A percentile compares a stretch with the other conserved stretches of the same genome.
These are phyloP conservation scores for Mesembryanthemum crystallinum DNA, from an alignment of 148 eudicot genomes.

Conservation along the genomic window DNA sequence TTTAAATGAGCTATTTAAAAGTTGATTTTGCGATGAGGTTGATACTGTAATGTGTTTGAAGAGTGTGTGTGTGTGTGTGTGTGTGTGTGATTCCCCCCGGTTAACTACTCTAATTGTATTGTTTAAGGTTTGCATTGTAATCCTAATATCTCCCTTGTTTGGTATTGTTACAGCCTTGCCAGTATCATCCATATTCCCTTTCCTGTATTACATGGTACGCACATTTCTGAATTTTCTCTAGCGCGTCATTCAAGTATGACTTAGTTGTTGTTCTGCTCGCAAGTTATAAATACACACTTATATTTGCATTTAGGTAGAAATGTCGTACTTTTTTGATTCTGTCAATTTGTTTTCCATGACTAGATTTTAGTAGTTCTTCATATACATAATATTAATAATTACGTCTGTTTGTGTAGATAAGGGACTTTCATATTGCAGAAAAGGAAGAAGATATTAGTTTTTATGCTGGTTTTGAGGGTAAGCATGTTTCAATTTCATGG, in stretches of 20 bases:
- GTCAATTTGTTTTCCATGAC: too few relatives aligned
- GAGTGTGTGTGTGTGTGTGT: too few relatives aligned
- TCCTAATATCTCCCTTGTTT: constrained; percentile 20
- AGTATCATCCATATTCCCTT: constrained; percentile 76
- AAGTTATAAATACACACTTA: neutral
- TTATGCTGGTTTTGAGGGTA: constrained; percentile 75
- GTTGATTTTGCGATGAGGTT: too few relatives aligned
- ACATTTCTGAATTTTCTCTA: neutral
- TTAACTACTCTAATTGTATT: neutral
- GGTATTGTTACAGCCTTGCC: constrained; percentile 52
- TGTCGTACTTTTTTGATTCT: too few relatives aligned
- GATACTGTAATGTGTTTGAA: too few relatives aligned
- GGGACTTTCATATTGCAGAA: constrained; percentile 59
- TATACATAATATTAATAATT: too few relatives aligned
- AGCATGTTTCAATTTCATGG: constrained; percentile 14
- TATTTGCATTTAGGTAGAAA: too few relatives aligned
- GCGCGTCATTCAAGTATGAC: neutral
- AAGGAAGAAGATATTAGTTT: constrained; percentile 70
- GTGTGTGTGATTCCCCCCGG: too few relatives aligned
- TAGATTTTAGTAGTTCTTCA: too few relatives aligned
- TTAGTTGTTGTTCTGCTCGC: neutral
- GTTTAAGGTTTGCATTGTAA: neutral
- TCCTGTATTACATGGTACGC: constrained; percentile 66
- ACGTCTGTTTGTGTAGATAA: constrained; percentile 32
- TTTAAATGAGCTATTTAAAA: too few relatives aligned